These are phyloP conservation scores for Mycena vitilis DNA, from an alignment of 768 basidiomycete genomes.

Conservation along the genomic window DNA sequence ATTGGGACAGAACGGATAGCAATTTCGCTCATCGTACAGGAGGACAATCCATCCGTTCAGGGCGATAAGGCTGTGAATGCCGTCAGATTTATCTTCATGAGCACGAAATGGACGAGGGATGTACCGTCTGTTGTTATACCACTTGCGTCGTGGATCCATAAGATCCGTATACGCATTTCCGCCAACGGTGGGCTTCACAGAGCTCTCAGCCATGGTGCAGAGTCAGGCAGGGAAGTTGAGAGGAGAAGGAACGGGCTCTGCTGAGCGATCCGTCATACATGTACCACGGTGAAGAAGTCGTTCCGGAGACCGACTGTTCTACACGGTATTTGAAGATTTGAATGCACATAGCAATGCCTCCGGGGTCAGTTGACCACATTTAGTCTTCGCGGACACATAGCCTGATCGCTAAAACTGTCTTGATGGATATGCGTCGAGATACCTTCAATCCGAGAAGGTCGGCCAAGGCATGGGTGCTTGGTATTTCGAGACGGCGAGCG, in stretches of 20 bases:
- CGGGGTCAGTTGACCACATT: conserved; percentile 6
- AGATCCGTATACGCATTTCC: conserved; percentile 61
- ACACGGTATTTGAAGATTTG: background rate
- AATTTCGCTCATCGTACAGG: conserved; percentile 54
- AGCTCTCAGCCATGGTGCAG: conserved; percentile 66
- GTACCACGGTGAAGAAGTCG: background rate
- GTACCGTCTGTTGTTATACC: conserved; percentile 83
- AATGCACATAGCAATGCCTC: background rate
- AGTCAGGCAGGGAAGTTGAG: background rate
- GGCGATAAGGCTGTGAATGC: conserved; percentile 54
- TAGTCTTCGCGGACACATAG: background rate
- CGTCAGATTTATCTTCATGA: background rate
- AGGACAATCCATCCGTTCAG: conserved; percentile 80
- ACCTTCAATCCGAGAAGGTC: no score
- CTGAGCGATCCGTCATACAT: background rate
- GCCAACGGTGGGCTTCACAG: conserved; percentile 45
- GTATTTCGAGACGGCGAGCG: no score
- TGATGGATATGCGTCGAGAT: no score
- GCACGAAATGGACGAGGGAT: conserved; percentile 17
- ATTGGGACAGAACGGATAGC: background rate
- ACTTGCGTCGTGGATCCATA: conserved; percentile 72
- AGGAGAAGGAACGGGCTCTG: background rate
- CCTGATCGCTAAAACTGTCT: background rate
- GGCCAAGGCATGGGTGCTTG: no score
- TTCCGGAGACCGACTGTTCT: background rate